A percentile compares a stretch with the other conserved stretches of the same genome.
phyloP scores from a whole-genome alignment of 805 yeast genomes.

The Zygosaccharomyces bisporus region DNA sequence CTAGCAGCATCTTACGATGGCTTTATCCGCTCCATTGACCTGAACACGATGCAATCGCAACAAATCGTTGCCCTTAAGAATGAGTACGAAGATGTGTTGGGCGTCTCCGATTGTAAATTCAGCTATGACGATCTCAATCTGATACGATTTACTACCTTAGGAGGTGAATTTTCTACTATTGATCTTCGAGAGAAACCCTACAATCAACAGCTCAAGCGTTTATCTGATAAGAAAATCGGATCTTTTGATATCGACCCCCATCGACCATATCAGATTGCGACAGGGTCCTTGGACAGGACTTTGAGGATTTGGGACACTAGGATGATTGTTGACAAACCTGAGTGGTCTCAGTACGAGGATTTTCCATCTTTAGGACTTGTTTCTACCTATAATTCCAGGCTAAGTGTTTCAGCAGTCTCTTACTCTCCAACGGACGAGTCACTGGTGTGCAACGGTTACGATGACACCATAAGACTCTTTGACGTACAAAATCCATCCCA shows the following conservation, averaged over 20 bases:
- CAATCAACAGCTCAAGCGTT: constrained; percentile 43
- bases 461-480: constrained; percentile 74
- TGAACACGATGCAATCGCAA: constrained; percentile 53
- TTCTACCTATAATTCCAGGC: constrained; percentile 65
- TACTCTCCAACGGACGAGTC: constrained; percentile 62
- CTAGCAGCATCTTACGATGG: constrained; percentile 85
- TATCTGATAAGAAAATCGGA: constrained; percentile 90
- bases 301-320: constrained; percentile 86
- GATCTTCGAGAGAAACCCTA: constrained; percentile 56
- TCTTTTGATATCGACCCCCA: constrained; percentile 78
- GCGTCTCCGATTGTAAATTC: constrained; percentile 71
- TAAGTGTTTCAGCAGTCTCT: constrained; percentile 81
- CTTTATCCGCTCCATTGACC: constrained; percentile 67
- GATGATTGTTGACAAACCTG: constrained; percentile 40
- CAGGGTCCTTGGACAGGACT: constrained; percentile 86
- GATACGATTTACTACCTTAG: constrained; percentile 69
- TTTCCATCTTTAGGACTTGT: constrained; percentile 35
- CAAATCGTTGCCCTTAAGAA: constrained; percentile 59
- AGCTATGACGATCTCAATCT: constrained; percentile 48
- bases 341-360: constrained; percentile 58
- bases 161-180: constrained; percentile 73
- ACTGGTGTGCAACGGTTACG: constrained; percentile 91
- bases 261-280: constrained; percentile 61
- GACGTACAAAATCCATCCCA: constrained; percentile 38
- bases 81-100: constrained; percentile 52